Conservation (phyloP, 208 protist genomes). For the Crithidia expoeki region DNA sequence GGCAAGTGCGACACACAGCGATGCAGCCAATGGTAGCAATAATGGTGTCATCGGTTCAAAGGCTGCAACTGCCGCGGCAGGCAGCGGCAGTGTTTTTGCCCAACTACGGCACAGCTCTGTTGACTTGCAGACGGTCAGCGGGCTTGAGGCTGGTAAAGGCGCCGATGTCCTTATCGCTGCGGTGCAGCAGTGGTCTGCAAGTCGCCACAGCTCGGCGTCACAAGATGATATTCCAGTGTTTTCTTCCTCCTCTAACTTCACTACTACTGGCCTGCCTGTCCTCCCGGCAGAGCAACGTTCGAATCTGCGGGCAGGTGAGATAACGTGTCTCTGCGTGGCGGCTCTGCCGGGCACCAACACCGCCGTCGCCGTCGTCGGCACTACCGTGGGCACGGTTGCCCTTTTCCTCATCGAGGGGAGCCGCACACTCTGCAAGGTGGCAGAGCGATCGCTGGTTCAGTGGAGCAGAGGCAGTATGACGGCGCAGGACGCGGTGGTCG, state of each 20-base stretch:
- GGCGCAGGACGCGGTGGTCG: constrained; percentile 39
- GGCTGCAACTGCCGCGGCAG: no score
- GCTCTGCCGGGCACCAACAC: constrained; percentile 43
- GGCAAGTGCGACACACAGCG: background rate
- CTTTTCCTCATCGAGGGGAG: constrained; percentile 54
- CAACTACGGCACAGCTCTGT: background rate
- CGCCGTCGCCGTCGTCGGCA: constrained; percentile 66
- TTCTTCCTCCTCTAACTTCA: background rate
- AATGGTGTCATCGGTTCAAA: no score
- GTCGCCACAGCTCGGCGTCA: no score
- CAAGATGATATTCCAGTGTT: no score
- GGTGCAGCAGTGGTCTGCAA: constrained; percentile 8
- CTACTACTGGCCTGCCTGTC: no score
- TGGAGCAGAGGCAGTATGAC: constrained; percentile 40
- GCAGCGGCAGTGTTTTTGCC: no score
- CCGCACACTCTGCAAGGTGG: constrained; percentile 35
- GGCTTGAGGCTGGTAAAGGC: constrained; percentile 19
- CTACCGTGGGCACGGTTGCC: constrained; percentile 46
- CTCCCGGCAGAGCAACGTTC: constrained; percentile 16
- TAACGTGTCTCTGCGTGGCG: constrained; percentile 43
- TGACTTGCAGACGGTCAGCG: background rate
- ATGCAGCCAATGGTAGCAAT: no score
- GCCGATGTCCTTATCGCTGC: background rate
- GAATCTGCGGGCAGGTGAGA: constrained; percentile 22
- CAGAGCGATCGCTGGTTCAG: constrained; percentile 36